Percentiles rank a stretch among this genome's conserved stretches.
Conservation (phyloP, 257 asterid species). For the Hygrophila difformis region DNA sequence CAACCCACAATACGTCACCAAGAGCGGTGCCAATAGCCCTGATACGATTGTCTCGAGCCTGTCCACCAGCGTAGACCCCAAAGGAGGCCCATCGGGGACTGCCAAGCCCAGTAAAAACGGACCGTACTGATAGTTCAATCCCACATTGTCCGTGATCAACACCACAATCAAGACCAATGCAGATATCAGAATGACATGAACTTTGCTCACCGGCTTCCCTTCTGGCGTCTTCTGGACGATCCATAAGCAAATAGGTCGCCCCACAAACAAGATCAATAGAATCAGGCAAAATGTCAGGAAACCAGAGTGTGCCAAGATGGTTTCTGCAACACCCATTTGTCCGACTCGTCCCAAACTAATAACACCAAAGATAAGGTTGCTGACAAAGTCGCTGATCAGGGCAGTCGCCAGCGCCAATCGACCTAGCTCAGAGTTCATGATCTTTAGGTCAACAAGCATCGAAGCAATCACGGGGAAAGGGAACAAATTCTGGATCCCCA, state of each 20-base stretch:
- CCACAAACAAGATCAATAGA: conserved; percentile 34
- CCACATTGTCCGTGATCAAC: conserved; percentile 53
- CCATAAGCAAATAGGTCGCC: conserved; percentile 48
- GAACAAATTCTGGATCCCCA: conserved; percentile 40
- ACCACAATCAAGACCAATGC: conserved; percentile 42
- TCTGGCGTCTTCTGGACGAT: conserved; percentile 63
- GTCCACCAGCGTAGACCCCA: conserved; percentile 74
- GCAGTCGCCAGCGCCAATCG: conserved; percentile 71
- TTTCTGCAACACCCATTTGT: conserved; percentile 22
- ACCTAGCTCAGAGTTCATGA: conserved; percentile 84
- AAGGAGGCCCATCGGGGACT: conserved; percentile 88
- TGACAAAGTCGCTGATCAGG: conserved; percentile 53
- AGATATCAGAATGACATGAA: conserved; percentile 37
- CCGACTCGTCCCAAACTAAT: conserved; percentile 41
- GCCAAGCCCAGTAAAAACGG: conserved; percentile 72
- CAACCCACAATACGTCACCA: conserved; percentile 72
- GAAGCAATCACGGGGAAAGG: conserved; percentile 78
- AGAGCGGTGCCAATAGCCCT: conserved; percentile 66
- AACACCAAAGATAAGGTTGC: conserved; percentile 31
- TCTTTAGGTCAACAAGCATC: conserved; percentile 66
- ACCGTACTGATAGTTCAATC: conserved; percentile 60
- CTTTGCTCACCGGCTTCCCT: conserved; percentile 48
- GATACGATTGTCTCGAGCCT: conserved; percentile 53
- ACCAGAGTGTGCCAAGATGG: conserved; percentile 26
- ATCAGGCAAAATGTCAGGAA: conserved; percentile 26